Evolutionary conservation across 192 early-diverging fungal species (phyloP).

Genomic region (Entophlyctis helioformis): DNA sequence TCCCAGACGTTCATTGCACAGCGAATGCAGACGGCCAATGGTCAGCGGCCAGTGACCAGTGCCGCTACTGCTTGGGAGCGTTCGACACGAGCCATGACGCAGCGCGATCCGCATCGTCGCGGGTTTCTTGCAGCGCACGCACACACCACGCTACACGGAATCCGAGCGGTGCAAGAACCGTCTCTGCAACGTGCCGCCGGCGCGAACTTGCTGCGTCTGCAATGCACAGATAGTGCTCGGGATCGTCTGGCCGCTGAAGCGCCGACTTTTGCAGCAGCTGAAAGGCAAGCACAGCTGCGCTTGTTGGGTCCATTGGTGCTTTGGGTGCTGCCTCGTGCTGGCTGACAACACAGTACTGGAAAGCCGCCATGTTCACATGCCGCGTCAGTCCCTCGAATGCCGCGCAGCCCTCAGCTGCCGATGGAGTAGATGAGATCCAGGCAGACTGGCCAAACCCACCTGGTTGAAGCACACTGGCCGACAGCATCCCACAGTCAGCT

Average conservation of each 20-base stretch:
- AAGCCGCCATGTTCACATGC: slow-evolving; percentile 1
- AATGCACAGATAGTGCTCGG: slow-evolving; percentile 47
- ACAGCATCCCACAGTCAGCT: slow-evolving; percentile 70
- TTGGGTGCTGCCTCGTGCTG: slow-evolving; percentile 26
- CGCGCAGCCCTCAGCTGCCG: not conserved
- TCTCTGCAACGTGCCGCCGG: slow-evolving; percentile 13
- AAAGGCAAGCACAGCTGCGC: slow-evolving; percentile 45
- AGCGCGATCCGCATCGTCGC: slow-evolving; percentile 37
- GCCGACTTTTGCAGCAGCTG: slow-evolving; percentile 25
- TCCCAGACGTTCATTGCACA: no score
- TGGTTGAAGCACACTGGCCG: slow-evolving; percentile 53
- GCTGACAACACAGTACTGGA: slow-evolving; percentile 1
- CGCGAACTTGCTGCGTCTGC: slow-evolving; percentile 35
- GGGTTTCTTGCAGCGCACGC: slow-evolving; percentile 45
- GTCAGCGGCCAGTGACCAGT: no score
- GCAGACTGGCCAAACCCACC: slow-evolving; percentile 10
- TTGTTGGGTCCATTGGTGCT: slow-evolving; percentile 44
- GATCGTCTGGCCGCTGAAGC: slow-evolving; percentile 12
- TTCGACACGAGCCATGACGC: slow-evolving; percentile 44
- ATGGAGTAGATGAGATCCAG: no score
- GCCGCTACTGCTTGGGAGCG: no score
- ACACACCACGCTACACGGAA: slow-evolving; percentile 53
- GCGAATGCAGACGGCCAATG: no score
- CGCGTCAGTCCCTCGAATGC: not conserved
- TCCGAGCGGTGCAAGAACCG: slow-evolving; percentile 7